These are phyloP conservation scores for Platanthera guangdongensis DNA, from an alignment of 106 monocot genomes.

Conservation along the genomic window DNA sequence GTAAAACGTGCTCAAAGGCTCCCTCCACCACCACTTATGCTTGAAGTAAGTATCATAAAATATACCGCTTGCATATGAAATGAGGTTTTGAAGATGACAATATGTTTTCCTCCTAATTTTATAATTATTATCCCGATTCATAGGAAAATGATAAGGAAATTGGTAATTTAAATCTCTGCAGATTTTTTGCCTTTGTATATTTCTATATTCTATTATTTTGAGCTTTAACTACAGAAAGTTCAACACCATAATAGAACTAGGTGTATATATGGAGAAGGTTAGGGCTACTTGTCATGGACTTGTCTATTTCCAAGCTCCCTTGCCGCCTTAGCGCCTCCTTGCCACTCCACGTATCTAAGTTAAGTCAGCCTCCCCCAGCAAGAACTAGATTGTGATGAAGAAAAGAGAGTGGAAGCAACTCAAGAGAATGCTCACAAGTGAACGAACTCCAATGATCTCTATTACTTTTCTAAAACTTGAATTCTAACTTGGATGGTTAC, in stretches of 20 bases:
- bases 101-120: background rate
- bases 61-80: background rate
- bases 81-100: slow-evolving; percentile 4
- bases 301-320: too few species aligned
- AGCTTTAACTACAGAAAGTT: background rate
- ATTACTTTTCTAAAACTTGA: too few species aligned
- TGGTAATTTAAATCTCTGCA: background rate
- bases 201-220: background rate
- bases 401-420: too few species aligned
- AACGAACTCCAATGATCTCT: too few species aligned
- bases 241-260: background rate
- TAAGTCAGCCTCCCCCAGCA: too few species aligned
- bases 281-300: too few species aligned
- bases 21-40: slow-evolving; percentile 37
- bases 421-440: too few species aligned
- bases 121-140: background rate
- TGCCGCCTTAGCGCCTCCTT: too few species aligned
- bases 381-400: too few species aligned
- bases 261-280: background rate
- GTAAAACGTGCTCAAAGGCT: slow-evolving; percentile 70
- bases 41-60: slow-evolving; percentile 3
- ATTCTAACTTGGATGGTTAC: too few species aligned
- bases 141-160: background rate
- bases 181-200: background rate
- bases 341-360: too few species aligned